phyloP scores from a whole-genome alignment of 176 grass and related monocot genomes.

The Aegilops umbellulata region DNA sequence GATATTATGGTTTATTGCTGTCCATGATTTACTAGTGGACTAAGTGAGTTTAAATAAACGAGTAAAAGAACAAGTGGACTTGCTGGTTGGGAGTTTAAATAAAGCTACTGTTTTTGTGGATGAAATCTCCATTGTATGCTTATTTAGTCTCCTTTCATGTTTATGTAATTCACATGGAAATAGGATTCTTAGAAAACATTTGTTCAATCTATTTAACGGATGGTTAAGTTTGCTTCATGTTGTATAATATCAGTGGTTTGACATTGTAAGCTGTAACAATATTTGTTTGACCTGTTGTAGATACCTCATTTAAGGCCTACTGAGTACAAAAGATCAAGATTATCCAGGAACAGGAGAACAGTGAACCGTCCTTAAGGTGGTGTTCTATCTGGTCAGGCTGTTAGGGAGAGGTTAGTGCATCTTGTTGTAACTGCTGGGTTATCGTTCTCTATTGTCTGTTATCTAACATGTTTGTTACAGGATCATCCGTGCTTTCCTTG shows the following conservation, averaged over 20 bases:
- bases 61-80: neutral
- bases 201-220: neutral
- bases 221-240: neutral
- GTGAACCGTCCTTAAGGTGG: slow-evolving; percentile 63
- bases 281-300: slow-evolving; percentile 16
- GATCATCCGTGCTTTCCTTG: slow-evolving; percentile 85
- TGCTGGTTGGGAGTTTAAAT: neutral
- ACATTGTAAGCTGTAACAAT: neutral
- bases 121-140: neutral
- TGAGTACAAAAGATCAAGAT: slow-evolving; percentile 61
- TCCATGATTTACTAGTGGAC: neutral
- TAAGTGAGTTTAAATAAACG: neutral
- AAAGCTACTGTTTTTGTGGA: neutral
- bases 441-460: neutral
- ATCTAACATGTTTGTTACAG: slow-evolving; percentile 34
- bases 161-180: neutral
- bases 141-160: neutral
- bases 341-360: slow-evolving; percentile 61
- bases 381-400: slow-evolving; percentile 57
- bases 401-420: slow-evolving; percentile 54
- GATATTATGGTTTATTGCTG: neutral
- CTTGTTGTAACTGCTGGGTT: neutral
- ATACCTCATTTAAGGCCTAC: slow-evolving; percentile 59
- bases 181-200: neutral
- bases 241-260: neutral